phyloP scores from a whole-genome alignment of 2,329 filamentous ascomycete species.

The Rhinocladiella mackenziei region DNA sequence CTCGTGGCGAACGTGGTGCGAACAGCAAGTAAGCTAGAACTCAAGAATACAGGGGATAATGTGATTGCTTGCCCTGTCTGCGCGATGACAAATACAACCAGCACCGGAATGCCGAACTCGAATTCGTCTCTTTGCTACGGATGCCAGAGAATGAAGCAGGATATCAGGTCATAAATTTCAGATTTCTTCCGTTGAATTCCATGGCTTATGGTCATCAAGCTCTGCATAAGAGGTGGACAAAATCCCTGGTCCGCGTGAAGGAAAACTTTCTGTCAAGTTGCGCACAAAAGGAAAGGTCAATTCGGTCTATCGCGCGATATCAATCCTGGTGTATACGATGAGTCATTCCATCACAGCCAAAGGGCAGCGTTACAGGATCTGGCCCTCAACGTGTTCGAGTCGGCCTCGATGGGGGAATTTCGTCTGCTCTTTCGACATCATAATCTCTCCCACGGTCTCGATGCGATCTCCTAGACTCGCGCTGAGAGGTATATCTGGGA shows the following conservation, averaged over 20 bases:
- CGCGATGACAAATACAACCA: conserved; percentile 5
- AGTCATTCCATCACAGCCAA: background rate
- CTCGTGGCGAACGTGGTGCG: conserved; percentile 94
- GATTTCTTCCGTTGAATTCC: background rate
- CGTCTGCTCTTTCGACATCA: conserved; percentile 27
- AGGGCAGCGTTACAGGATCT: background rate
- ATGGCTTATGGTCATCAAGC: background rate
- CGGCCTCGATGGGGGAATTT: conserved; percentile 20
- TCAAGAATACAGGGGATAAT: conserved; percentile 43
- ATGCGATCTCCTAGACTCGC: conserved; percentile 28
- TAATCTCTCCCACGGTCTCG: conserved; percentile 31
- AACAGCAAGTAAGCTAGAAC: conserved; percentile 75
- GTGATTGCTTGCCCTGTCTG: conserved; percentile 63
- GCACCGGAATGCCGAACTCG: background rate
- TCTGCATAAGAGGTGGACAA: too few relatives aligned
- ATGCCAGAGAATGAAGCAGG: conserved; percentile 39
- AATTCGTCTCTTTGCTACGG: conserved; percentile 38
- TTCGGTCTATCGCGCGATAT: background rate
- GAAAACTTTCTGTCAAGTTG: too few relatives aligned
- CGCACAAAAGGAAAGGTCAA: background rate
- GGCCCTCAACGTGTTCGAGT: conserved; percentile 23
- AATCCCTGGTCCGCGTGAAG: background rate
- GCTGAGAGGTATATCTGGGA: conserved; percentile 27
- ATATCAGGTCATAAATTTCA: conserved; percentile 16
- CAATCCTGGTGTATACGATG: background rate